Base-by-base conservation (phyloP, 371 early-diverging fungal genomes). In the Mucor piriformis region DNA sequence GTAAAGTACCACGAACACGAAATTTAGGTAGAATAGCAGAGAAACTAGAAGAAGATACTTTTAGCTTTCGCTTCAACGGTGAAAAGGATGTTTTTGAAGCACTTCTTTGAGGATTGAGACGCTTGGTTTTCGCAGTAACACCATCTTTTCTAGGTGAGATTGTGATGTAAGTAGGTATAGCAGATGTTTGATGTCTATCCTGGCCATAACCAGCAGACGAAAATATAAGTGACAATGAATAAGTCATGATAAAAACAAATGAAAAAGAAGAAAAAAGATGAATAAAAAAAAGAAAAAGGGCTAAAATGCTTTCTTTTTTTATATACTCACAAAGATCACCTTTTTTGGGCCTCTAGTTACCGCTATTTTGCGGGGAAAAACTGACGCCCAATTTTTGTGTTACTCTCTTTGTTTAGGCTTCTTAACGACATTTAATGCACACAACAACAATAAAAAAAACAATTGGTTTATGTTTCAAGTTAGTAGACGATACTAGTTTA, bases 101-200 rank as follows among this genome's bases (percentile, higher is more conserved):
- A 15, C 8, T 48, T 8, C 52, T 8, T 32, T 53, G 54, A 7
- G 61, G 64, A 25, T 64, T 69, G 0, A 69, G 13, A 15, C 69
- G 57, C 32, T 64, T 64, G 7, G 52, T 61, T 38, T 57, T 69
- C 4, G 69, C 64, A 6, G 67, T 67, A 3, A 23, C 48, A 6
- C 69, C 69, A 47, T 69, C 61, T 40, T 69, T 69, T 51, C 40
- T 48, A 11, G 61, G 69, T 25, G 54, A 64, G 34, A 69, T 64
- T 4, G 58, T 57, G 8, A 64, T 64, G 18, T 69, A 69, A 8
- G 58, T 61, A 1, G 69, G 67, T 8, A 57, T 42, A 8, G 21
- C 27, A 5, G 21, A 34, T 21, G 37, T 38, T 47, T 13, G 11
- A 16, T 23, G n/a, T 46, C 23, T n/a, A 20, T 32, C 35, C 5